phyloP scores from a whole-genome alignment of 2,329 filamentous ascomycete genomes.

The Dryadomyces quercivorus region DNA sequence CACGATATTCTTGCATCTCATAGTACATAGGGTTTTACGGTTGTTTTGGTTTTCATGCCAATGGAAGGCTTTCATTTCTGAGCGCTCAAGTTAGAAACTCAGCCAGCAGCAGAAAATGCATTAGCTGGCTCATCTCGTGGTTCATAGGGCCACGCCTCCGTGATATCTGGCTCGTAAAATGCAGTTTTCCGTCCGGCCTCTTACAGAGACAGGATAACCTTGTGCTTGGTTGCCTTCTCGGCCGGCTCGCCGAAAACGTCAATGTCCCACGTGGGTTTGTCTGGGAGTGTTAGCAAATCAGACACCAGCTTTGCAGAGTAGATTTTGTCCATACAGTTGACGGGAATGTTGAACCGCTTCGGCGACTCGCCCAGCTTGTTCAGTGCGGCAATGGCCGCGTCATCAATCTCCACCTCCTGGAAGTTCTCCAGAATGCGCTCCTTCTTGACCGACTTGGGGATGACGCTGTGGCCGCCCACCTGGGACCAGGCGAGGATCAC shows the following conservation, averaged over 20 bases:
- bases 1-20: not conserved
- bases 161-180: too few species aligned
- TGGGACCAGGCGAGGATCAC: slow-evolving; percentile 19
- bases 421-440: slow-evolving; percentile 60
- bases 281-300: not conserved
- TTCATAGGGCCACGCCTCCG: too few species aligned
- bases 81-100: too few species aligned
- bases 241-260: slow-evolving; percentile 39
- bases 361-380: slow-evolving; percentile 45
- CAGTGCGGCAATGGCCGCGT: slow-evolving; percentile 46
- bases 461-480: slow-evolving; percentile 51
- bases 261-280: slow-evolving; percentile 35
- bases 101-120: too few species aligned
- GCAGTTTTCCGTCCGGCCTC: too few species aligned
- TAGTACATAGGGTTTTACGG: not conserved
- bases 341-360: slow-evolving; percentile 26
- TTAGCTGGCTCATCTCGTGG: too few species aligned
- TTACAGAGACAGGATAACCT: slow-evolving; percentile 1
- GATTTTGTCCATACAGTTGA: not conserved
- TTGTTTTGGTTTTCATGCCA: not conserved
- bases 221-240: slow-evolving; percentile 2
- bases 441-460: slow-evolving; percentile 62
- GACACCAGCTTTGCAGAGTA: slow-evolving; percentile 28
- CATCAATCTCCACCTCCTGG: slow-evolving; percentile 48
- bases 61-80: not conserved